Evolutionary conservation across 2,329 filamentous ascomycete species (phyloP).

Genomic region (Diaporthe vaccinii): DNA sequence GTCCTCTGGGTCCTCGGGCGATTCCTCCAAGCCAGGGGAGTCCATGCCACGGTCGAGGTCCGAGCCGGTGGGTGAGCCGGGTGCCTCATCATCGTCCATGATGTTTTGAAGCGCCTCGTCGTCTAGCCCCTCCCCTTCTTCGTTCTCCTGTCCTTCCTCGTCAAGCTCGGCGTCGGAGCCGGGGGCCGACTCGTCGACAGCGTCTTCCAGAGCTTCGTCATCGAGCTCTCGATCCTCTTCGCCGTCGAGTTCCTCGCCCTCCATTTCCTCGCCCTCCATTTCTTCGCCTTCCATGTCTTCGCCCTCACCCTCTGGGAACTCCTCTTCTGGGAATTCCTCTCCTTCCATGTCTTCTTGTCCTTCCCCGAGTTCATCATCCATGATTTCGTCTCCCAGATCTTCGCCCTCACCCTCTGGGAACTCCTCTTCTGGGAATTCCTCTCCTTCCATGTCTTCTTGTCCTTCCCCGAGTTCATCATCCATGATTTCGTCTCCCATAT

Average conservation of each 20-base stretch:
- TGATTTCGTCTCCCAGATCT: neutral
- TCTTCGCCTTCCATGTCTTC: neutral
- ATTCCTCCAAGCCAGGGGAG: constrained; percentile 11
- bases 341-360: neutral
- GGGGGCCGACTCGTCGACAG: neutral
- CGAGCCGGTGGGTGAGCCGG: constrained; percentile 33
- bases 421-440: neutral
- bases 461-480: constrained; percentile 1
- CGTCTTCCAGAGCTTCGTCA: neutral
- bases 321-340: no score
- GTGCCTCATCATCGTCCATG: constrained; percentile 12
- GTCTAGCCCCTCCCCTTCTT: neutral
- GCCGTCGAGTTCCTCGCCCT: neutral
- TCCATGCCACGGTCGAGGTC: constrained; percentile 9
- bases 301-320: neutral
- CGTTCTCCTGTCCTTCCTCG: neutral
- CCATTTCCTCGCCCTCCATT: neutral
- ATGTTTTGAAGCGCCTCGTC: neutral
- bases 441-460: neutral
- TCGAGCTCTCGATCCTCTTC: neutral
- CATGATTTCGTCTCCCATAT: neutral
- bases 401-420: neutral
- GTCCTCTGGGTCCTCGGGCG: neutral
- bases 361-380: no score
- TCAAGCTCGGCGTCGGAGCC: neutral